Base-by-base conservation (phyloP, 305 asterid species). In the Caryopteris hybrid region DNA sequence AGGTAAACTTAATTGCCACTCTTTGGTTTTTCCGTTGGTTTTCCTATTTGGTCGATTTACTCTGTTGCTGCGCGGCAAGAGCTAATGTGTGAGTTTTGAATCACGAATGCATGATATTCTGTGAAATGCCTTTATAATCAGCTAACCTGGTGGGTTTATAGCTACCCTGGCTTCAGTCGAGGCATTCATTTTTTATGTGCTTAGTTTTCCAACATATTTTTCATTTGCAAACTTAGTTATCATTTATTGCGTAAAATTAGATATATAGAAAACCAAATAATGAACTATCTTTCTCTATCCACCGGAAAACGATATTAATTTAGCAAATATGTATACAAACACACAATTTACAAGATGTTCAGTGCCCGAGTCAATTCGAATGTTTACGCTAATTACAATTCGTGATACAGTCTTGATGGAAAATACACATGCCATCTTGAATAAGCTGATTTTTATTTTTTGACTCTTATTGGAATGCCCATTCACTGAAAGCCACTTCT, bases 1-100 rank as follows among this genome's bases (percentile, higher is more conserved):
- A 88, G 91, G 99, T 92, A 61, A 33, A 38, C 11, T 29, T 52
- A 25, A 20, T 72, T 51, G 48, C 41, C 13, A 31, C n/a, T 64
- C 64, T 39, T 61, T 58, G 13, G 22, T 18, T 36, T 56, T 64
- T 58, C 20, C 34, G 7, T 60, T 38, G 54, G 29, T 58, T n/a
- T n/a, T 29, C 8, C 0, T 31, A 14, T 20, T 33, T 23, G 16
- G 31, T 63, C 3, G 13, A 7, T 65, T 60, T 29, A 57, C 18
- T 34, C 25, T 17, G 47, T 55, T 61, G 20, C 6, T 34, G 29
- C 11, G 29, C 21, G 68, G 33, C 14, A 29, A 0, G 16, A 31
- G 59, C 6, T 36, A 53, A 53, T 38, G 12, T 47, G n/a, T 21
- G 3, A 25, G 61, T 29, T 68, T 23, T 34, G 21, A n/a, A 61